These are phyloP conservation scores for Aureobasidium vineae DNA, from an alignment of 2,329 filamentous ascomycete genomes.

Conservation along the genomic window DNA sequence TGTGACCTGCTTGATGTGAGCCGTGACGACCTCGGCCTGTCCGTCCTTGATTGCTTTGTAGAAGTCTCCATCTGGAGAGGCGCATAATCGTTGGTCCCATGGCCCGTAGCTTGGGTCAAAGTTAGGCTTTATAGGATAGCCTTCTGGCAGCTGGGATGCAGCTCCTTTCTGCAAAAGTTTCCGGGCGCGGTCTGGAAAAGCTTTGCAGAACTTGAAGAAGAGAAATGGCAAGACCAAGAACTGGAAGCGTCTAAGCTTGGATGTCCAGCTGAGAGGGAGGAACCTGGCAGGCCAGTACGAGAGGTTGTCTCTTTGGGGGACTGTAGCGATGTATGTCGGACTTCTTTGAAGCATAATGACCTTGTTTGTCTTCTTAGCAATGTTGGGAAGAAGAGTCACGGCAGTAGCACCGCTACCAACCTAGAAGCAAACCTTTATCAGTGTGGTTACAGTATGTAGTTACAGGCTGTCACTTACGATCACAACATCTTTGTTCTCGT, in stretches of 20 bases:
- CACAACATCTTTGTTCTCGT: conserved; percentile 64
- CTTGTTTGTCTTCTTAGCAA: conserved; percentile 60
- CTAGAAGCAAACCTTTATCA: not conserved
- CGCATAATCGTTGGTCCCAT: conserved; percentile 72
- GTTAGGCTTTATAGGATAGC: conserved; percentile 47
- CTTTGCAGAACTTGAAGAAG: conserved; percentile 37
- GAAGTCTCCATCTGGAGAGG: conserved; percentile 62
- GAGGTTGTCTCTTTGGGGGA: conserved; percentile 46
- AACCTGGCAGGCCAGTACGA: conserved; percentile 42
- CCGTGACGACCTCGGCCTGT: conserved; percentile 56
- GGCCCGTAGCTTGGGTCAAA: conserved; percentile 51
- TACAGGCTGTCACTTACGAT: conserved; percentile 44
- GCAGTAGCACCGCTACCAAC: conserved; percentile 77
- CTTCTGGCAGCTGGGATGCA: conserved; percentile 45
- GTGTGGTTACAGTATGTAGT: not conserved
- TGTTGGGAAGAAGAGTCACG: conserved; percentile 69
- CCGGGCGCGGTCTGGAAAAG: conserved; percentile 36
- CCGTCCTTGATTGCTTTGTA: conserved; percentile 53
- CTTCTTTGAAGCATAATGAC: conserved; percentile 81
- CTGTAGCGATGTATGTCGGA: conserved; percentile 66
- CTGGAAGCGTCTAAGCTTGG: conserved; percentile 38
- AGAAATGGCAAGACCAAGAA: conserved; percentile 40
- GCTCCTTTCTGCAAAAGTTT: conserved; percentile 47
- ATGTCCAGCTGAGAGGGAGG: conserved; percentile 31
- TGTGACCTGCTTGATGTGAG: conserved; percentile 53